Conservation (phyloP, 345 rosid genomes). For the Eucalyptus polybractea region DNA sequence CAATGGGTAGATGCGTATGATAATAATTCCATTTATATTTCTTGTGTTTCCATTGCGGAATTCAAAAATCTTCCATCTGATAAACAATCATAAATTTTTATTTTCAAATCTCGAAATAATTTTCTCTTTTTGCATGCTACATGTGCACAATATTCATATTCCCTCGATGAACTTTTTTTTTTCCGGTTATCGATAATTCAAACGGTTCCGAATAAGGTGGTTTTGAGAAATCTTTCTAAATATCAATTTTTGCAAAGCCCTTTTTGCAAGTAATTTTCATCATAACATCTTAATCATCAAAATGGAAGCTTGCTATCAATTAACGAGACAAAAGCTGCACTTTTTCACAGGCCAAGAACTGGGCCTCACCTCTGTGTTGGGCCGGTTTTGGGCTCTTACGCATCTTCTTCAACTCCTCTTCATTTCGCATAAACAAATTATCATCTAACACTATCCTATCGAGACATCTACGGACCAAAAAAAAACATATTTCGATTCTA, state of each 20-base stretch:
- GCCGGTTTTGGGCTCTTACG: neutral
- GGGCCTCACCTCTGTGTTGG: neutral
- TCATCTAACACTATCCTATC: neutral
- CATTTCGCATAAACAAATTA: neutral
- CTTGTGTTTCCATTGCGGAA: neutral
- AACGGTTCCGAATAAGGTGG: neutral
- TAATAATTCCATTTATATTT: neutral
- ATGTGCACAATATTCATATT: neutral
- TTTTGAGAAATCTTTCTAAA: neutral
- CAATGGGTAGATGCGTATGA: neutral
- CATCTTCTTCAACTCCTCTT: neutral
- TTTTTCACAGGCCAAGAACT: neutral
- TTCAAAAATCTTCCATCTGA: neutral
- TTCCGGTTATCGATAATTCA: neutral
- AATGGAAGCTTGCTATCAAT: neutral
- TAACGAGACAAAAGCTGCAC: neutral
- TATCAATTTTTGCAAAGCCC: neutral
- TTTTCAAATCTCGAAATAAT: neutral
- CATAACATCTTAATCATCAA: neutral
- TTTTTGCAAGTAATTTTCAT: neutral
- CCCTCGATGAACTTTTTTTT: neutral
- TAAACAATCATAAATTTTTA: neutral
- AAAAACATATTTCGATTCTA: neutral
- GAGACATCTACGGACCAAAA: neutral
- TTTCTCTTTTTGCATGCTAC: neutral